Evolutionary conservation across 2,329 filamentous ascomycete species (phyloP).

Genomic region (Pseudocercospora macadamiae): DNA sequence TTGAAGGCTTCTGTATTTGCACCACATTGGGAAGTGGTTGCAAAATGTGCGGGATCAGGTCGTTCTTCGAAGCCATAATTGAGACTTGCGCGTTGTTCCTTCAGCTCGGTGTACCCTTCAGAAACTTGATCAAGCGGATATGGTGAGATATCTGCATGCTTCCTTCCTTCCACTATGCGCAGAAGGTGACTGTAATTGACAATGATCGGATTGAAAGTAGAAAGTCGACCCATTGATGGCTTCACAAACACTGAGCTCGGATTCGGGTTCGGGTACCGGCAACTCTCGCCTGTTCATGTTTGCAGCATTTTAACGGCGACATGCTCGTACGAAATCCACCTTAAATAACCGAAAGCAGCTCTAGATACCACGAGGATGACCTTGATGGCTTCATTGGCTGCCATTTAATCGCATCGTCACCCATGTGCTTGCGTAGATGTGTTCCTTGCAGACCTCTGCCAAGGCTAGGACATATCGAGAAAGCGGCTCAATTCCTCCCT

Average conservation of each 20-base stretch:
- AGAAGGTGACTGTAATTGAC: too few relatives aligned
- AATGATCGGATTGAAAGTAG: too few relatives aligned
- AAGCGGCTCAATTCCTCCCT: neutral
- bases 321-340: neutral
- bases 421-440: neutral
- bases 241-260: too few relatives aligned
- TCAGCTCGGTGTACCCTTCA: neutral
- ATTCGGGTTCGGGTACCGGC: too few relatives aligned
- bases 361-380: neutral
- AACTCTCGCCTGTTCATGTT: too few relatives aligned
- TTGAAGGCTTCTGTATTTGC: slow-evolving; percentile 15
- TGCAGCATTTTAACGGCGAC: neutral
- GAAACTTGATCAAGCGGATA: neutral
- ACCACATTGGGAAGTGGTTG: slow-evolving; percentile 23
- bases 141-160: neutral
- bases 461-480: slow-evolving; percentile 8
- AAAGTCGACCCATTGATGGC: too few relatives aligned
- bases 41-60: slow-evolving; percentile 24
- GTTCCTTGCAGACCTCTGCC: neutral
- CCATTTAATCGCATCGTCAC: neutral
- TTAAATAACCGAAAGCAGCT: neutral
- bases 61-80: slow-evolving; percentile 8
- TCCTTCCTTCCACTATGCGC: too few relatives aligned
- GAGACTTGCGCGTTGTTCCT: neutral
- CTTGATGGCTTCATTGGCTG: slow-evolving; percentile 12